phyloP scores from a whole-genome alignment of 441 rosid species.

The Euphorbia celastroides region DNA sequence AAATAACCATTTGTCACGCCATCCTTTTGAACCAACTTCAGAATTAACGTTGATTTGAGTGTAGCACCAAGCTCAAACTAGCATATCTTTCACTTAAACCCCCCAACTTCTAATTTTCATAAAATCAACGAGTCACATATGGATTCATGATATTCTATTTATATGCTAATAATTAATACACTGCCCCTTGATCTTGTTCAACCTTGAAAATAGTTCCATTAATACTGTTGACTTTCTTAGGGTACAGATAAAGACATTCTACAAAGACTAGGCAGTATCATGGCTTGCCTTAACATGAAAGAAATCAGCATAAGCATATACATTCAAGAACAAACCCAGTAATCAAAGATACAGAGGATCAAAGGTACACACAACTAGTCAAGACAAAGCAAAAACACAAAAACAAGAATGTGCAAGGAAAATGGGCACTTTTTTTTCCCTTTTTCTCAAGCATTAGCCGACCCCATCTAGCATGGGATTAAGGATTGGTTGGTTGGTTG shows the following conservation, averaged over 20 bases:
- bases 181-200: not conserved
- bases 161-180: not conserved
- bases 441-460: not conserved
- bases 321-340: not conserved
- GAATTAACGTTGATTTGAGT: not conserved
- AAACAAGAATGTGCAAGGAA: not conserved
- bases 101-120: not conserved
- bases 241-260: not conserved
- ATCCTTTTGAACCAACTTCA: slow-evolving; percentile 3
- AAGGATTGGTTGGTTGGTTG: too few species aligned
- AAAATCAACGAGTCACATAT: not conserved
- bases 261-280: not conserved
- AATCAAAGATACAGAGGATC: not conserved
- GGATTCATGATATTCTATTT: not conserved
- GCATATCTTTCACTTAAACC: not conserved
- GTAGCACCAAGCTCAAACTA: slow-evolving; percentile 3
- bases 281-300: not conserved
- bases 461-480: too few species aligned
- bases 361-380: not conserved
- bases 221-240: not conserved
- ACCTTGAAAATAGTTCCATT: not conserved
- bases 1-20: not conserved
- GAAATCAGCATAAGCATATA: not conserved
- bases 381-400: not conserved
- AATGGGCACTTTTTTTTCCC: not conserved